These are phyloP conservation scores for Lindgomyces ingoldianus DNA, from an alignment of 495 filamentous ascomycete genomes.

Conservation along the genomic window DNA sequence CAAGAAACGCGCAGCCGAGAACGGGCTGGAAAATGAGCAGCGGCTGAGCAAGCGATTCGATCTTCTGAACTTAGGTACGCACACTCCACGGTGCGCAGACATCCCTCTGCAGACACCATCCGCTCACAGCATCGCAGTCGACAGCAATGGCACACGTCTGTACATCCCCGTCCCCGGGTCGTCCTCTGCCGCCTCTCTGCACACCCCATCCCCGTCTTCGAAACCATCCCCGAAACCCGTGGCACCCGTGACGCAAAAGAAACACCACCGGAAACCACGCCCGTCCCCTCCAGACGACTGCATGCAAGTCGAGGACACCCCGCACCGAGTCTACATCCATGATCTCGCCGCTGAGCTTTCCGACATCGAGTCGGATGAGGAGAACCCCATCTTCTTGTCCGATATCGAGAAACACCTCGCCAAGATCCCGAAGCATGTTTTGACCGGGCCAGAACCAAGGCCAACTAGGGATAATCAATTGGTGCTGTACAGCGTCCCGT, in stretches of 20 bases:
- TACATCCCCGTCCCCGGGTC: conserved; percentile 36
- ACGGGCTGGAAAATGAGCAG: conserved; percentile 44
- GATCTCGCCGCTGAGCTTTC: conserved; percentile 85
- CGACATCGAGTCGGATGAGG: conserved; percentile 54
- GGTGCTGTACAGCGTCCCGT: conserved; percentile 78
- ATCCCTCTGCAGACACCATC: neutral
- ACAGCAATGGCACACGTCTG: conserved; percentile 36
- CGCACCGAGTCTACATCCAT: conserved; percentile 84
- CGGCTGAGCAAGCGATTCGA: conserved; percentile 78
- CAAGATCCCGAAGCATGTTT: conserved; percentile 67
- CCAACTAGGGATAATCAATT: conserved; percentile 62
- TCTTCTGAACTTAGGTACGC: conserved; percentile 76
- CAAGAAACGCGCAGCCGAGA: conserved; percentile 35
- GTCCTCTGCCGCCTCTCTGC: conserved; percentile 41
- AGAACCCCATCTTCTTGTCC: conserved; percentile 71
- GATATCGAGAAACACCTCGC: conserved; percentile 79
- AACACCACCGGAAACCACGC: conserved; percentile 9
- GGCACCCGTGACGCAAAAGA: neutral
- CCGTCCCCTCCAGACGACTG: conserved; percentile 50
- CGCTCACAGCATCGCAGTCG: conserved; percentile 13
- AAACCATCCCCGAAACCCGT: conserved; percentile 4
- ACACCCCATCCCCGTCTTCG: conserved; percentile 19
- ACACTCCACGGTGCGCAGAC: conserved; percentile 47
- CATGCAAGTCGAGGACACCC: conserved; percentile 89
- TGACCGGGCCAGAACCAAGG: conserved; percentile 50